Evolutionary conservation across 306 rosid species (phyloP), one percentile per base, ranked within the genome.

Genomic region (Cucurbita argyrosperma): DNA sequence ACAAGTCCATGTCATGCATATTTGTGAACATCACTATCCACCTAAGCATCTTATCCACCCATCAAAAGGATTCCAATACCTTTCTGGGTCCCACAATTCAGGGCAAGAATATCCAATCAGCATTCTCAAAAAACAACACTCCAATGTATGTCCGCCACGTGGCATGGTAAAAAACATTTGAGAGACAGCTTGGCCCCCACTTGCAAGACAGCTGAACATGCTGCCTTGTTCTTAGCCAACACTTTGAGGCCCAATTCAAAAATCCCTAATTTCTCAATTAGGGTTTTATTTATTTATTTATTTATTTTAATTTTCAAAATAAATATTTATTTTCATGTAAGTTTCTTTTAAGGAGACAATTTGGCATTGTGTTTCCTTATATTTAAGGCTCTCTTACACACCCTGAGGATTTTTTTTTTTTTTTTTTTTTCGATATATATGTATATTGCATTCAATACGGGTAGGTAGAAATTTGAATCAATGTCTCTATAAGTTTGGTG

Each of bases 331-430:
- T 40, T 16, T 11, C 26, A 66, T 43, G 16, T 16, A 21, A 43
- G 72, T 45, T 66, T 66, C 72, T 66, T 66, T 66, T 45, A 45
- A 45, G 72, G 72, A 45, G 72, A 43, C 72, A 66, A 42, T 66
- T 66, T 37, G 43, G 10, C 21, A 62, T 62, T 12, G 13, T 60
- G 10, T 60, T 60, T 14, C 5, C n/a, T 49, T 49, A 12, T 14
- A 37, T 37, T 15, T 23, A 45, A 63, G 4, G 13, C 40, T 64
- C 50, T 64, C 50, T 64, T 38, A 18, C 67, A 61, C 46, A 38
- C 71, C 18, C 14, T 64, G 4, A 30, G 35, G 35, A 19, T 0
- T 19, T 19, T 19, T 19, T 19, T 19, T 19, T 0, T 19, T 19
- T 19, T 19, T 19, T 19, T 19, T 19, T 19, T 19, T 0, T 19